A percentile compares a stretch with the other conserved stretches of the same genome.
phyloP scores from a whole-genome alignment of 2,329 filamentous ascomycete species.

The Lizonia empirigonia region DNA sequence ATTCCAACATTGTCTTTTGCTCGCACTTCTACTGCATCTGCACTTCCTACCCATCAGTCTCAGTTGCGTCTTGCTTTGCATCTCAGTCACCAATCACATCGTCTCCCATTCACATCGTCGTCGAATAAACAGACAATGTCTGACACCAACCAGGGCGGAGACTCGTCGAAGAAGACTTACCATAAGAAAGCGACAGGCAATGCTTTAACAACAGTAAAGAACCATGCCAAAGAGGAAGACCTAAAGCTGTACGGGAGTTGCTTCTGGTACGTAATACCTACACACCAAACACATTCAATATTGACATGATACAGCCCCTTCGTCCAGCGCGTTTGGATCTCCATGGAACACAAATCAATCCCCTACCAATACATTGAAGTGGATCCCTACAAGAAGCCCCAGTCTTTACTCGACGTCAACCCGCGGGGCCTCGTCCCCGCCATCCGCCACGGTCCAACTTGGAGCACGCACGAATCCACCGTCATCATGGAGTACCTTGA shows the following conservation, averaged over 20 bases:
- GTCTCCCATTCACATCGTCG: neutral
- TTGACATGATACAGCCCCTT: conserved; percentile 65
- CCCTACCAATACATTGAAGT: conserved; percentile 87
- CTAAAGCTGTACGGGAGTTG: conserved; percentile 82
- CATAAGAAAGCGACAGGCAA: conserved; percentile 74
- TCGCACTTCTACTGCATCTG: neutral
- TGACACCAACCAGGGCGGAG: conserved; percentile 54
- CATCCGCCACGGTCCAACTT: conserved; percentile 73
- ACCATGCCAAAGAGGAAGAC: conserved; percentile 70
- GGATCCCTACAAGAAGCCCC: conserved; percentile 76
- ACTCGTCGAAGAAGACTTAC: conserved; percentile 66
- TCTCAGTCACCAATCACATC: neutral
- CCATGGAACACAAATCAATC: conserved; percentile 77
- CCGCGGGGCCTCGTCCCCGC: conserved; percentile 77
- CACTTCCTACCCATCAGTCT: neutral
- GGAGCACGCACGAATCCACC: conserved; percentile 80
- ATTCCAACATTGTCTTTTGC: neutral
- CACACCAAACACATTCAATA: conserved; percentile 19
- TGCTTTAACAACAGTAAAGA: conserved; percentile 71
- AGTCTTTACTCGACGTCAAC: conserved; percentile 74
- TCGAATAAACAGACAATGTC: conserved; percentile 48
- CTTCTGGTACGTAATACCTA: conserved; percentile 68
- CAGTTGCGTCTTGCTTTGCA: neutral
- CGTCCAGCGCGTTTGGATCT: conserved; percentile 88
- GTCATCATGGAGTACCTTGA: conserved; percentile 90